Evolutionary conservation across 805 yeast genomes (phyloP), one percentile per base, ranked within the genome.

Genomic region (Yarrowia yakushimensis): DNA sequence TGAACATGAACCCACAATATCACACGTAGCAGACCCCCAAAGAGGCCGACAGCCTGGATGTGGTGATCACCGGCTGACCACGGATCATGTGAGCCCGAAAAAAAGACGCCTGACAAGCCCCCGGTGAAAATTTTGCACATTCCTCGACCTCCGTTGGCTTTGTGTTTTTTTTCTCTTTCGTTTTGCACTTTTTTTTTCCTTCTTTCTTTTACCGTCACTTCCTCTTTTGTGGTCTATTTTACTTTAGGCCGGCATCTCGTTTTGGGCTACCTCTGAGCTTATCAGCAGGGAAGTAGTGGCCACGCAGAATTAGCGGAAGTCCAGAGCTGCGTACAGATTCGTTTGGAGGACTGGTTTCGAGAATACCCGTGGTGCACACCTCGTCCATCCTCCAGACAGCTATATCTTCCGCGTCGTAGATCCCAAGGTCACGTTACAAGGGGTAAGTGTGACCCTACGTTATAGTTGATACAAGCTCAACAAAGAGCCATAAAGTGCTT

Each of bases 191-290:
- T 45, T 45, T 6, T 28, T 9, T 28, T 28, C 17, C n/a, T 43
- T 28, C 23, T 25, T 4, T n/a, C 30, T 9, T 25, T 6, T 22
- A 7, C 25, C 45, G 13, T 15, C 28, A 25, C 25, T 46, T 31
- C 54, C 54, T 31, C 54, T 46, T 46, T 46, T 46, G 54, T 46
- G 54, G 54, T 39, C 54, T 46, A 22, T 46, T 46, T 46, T 31
- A 31, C 54, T 46, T 46, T 46, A 31, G 52, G 12, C 52, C 52
- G 54, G 54, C 54, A 46, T 46, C 39, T 31, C 37, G 54, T 46
- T 46, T 45, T 34, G 50, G 34, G 50, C 50, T 45, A 45, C 50
- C 33, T 22, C 22, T 8, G 28, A 45, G 50, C 23, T 45, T 45
- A 45, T 45, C 50, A 28, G 34, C 15, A n/a, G 11, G 13, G 8